Conservation (phyloP, 768 basidiomycete species). For the Dentipellis fragilis region DNA sequence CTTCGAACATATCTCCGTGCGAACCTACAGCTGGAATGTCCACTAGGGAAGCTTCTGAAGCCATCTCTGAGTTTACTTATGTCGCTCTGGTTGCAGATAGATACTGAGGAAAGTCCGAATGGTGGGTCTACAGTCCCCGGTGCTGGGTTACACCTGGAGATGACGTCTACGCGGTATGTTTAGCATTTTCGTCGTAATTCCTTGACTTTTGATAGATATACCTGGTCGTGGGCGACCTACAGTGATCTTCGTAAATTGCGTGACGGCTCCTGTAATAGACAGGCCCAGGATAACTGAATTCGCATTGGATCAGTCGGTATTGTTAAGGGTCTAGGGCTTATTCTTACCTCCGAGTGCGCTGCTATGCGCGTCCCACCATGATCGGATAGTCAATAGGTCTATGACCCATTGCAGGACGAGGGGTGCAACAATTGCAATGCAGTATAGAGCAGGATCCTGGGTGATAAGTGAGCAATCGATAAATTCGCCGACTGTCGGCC, state of each 20-base stretch:
- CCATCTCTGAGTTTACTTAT: constrained; percentile 58
- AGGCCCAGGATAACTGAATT: constrained; percentile 61
- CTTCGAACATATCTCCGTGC: not conserved
- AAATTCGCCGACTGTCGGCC: not conserved
- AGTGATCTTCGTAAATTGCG: constrained; percentile 76
- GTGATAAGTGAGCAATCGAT: not conserved
- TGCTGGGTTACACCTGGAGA: constrained; percentile 63
- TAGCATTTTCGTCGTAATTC: not conserved
- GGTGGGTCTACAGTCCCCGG: constrained; percentile 53
- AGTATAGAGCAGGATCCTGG: constrained; percentile 16
- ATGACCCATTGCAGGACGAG: constrained; percentile 58
- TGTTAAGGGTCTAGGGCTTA: not conserved
- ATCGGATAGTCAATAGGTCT: constrained; percentile 64
- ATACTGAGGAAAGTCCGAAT: constrained; percentile 64
- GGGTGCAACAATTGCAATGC: constrained; percentile 52
- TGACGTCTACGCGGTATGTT: constrained; percentile 33
- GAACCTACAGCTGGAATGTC: constrained; percentile 74
- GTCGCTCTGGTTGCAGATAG: constrained; percentile 72
- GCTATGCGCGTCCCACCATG: constrained; percentile 85
- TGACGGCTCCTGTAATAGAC: constrained; percentile 68
- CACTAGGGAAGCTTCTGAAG: constrained; percentile 87
- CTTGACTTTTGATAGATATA: constrained; percentile 14
- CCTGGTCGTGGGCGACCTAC: constrained; percentile 89
- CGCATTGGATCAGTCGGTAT: constrained; percentile 1
- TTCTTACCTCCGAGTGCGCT: constrained; percentile 38